Conservation (phyloP, 352 stramenopile genomes). For the Pythium rishiriense region DNA sequence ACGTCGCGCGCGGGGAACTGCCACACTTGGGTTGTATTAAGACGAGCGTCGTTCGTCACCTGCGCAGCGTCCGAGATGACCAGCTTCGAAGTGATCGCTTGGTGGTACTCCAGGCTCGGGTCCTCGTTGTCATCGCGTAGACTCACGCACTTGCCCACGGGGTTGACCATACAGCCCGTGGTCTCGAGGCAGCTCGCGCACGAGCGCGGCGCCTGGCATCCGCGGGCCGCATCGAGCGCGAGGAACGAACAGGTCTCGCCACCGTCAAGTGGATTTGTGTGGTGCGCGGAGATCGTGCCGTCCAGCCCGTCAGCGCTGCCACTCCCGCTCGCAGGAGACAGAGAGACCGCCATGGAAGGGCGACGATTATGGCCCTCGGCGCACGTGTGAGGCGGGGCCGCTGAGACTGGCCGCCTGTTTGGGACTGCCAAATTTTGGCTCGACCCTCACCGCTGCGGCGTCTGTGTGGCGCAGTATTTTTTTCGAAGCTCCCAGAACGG, state of each 20-base stretch:
- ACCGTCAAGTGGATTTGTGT: neutral
- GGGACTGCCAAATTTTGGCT: too few species aligned
- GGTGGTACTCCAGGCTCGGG: neutral
- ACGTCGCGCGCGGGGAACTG: neutral
- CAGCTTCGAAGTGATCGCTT: neutral
- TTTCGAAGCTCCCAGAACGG: too few species aligned
- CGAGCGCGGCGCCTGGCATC: slow-evolving; percentile 13
- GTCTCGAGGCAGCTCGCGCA: slow-evolving; percentile 16
- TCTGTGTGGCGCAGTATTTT: too few species aligned
- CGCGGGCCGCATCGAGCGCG: neutral
- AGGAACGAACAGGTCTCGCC: slow-evolving; percentile 15
- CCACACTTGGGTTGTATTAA: slow-evolving; percentile 6
- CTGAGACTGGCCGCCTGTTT: too few species aligned
- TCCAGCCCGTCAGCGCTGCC: neutral
- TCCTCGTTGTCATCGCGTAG: neutral
- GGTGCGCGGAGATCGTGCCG: neutral
- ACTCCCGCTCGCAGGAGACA: neutral
- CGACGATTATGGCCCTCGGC: too few species aligned
- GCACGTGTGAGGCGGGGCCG: too few species aligned
- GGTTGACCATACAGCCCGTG: slow-evolving; percentile 15
- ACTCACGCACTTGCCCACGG: slow-evolving; percentile 9
- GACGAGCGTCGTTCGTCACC: neutral
- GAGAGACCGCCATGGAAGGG: too few species aligned
- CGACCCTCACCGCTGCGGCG: too few species aligned
- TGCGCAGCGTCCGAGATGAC: neutral